These are phyloP conservation scores for Prunus yedoensis DNA, from an alignment of 331 rosid species.

Conservation along the genomic window DNA sequence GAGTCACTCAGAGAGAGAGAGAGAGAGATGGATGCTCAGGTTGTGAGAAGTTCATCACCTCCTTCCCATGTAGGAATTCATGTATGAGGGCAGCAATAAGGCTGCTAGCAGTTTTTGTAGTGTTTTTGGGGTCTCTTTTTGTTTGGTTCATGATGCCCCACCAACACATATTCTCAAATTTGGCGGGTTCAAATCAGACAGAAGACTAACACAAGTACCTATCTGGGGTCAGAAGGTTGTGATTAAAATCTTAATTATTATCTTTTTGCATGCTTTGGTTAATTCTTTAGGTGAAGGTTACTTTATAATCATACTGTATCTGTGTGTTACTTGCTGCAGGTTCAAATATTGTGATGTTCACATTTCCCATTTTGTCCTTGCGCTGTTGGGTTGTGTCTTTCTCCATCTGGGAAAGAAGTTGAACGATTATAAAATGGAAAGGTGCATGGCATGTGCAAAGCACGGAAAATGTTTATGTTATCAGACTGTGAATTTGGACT, in stretches of 20 bases:
- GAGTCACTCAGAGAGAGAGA: background rate
- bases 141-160: slow-evolving; percentile 55
- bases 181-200: slow-evolving; percentile 38
- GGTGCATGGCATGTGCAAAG: slow-evolving; percentile 11
- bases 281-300: background rate
- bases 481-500: background rate
- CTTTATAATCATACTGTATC: background rate
- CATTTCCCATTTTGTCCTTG: slow-evolving; percentile 47
- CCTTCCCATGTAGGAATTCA: slow-evolving; percentile 13
- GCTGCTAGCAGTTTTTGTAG: slow-evolving; percentile 23
- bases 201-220: slow-evolving; percentile 22
- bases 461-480: background rate
- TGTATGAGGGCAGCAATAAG: slow-evolving; percentile 23
- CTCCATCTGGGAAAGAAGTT: slow-evolving; percentile 38
- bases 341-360: slow-evolving; percentile 25
- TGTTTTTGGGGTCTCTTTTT: slow-evolving; percentile 39
- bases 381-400: slow-evolving; percentile 52
- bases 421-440: slow-evolving; percentile 16
- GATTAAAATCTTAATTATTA: background rate
- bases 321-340: slow-evolving; percentile 23
- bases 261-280: background rate
- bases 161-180: slow-evolving; percentile 28
- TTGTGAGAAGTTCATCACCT: slow-evolving; percentile 5
- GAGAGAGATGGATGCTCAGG: slow-evolving; percentile 16
- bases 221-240: slow-evolving; percentile 55